Evolutionary conservation across 148 eudicot genomes (phyloP), one percentile per base, ranked within the genome.

Genomic region (Rhododendron vialii): DNA sequence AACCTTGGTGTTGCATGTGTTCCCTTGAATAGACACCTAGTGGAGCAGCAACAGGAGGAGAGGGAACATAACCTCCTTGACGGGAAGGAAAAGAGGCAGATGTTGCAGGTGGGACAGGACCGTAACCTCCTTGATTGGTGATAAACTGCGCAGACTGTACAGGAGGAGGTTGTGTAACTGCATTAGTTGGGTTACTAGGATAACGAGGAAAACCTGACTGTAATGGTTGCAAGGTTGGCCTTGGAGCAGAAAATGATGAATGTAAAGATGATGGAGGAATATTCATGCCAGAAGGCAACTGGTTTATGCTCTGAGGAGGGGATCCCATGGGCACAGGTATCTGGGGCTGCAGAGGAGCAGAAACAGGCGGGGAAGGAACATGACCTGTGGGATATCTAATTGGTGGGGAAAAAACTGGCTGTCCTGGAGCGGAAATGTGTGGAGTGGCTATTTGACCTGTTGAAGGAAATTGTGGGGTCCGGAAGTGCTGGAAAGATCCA

Each of bases 401-500:
- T 55, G 94, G 90, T 69, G 92, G 91, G 14, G 93, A 80, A 85
- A 88, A 82, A 67, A 80, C 85, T 80, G 92, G 91, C 87, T 88
- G 93, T 9, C 94, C 98, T 67, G 84, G 78, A 84, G 91, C 59
- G 6, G 93, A 86, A 15, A 86, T 24, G 30, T 87, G 91, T 15
- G 87, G 84, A 55, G 90, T 80, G 87, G 88, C 89, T 89, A 88
- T 94, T 87, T 90, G 95, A 85, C 89, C 85, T 69, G 93, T 81
- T 30, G 93, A 84, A 9, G 97, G 78, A 76, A 91, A 89, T 50
- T 91, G 96, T 24, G 98, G 99, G 50, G 91, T 20, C 2, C 94
- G 86, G 71, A 90, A 91, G 86, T 87, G 94, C 91, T 87, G 98
- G 79, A 88, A 91, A 83, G 91, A 87, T 87, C 91, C 95, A 22